These are phyloP conservation scores for Bipolaris bicolor DNA, from an alignment of 2,329 filamentous ascomycete genomes.

Conservation along the genomic window DNA sequence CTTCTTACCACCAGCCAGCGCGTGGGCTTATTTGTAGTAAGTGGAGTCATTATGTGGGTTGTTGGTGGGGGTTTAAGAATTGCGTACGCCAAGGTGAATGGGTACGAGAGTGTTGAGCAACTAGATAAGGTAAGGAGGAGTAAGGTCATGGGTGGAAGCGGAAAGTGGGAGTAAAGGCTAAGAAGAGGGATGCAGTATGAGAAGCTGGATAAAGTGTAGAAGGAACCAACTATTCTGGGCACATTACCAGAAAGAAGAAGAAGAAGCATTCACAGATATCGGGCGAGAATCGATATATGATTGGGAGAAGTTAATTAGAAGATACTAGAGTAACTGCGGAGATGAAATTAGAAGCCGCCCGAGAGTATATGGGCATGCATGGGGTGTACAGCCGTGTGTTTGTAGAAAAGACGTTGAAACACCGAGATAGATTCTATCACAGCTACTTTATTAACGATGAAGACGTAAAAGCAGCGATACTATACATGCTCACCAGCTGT, in stretches of 20 bases:
- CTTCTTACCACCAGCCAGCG: slow-evolving; percentile 70
- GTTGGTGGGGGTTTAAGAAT: slow-evolving; percentile 73
- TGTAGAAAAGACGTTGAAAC: not conserved
- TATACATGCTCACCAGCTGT: slow-evolving; percentile 28
- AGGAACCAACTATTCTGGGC: not conserved
- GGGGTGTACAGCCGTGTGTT: not conserved
- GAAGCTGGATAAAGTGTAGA: not conserved
- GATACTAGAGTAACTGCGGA: not conserved
- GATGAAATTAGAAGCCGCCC: not conserved
- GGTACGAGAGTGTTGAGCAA: slow-evolving; percentile 44
- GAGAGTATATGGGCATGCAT: not conserved
- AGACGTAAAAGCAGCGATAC: slow-evolving; percentile 21
- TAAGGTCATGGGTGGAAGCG: slow-evolving; percentile 22
- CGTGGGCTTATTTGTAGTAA: slow-evolving; percentile 69
- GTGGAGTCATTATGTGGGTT: slow-evolving; percentile 72
- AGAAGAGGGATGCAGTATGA: not conserved
- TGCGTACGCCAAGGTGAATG: slow-evolving; percentile 72
- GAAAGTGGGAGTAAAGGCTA: slow-evolving; percentile 27
- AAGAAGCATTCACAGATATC: not conserved
- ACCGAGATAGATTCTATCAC: slow-evolving; percentile 16
- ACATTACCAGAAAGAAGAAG: not conserved
- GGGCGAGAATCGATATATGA: not conserved
- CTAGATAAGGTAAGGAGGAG: slow-evolving; percentile 27
- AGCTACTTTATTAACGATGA: slow-evolving; percentile 23
- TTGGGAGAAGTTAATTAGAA: not conserved